phyloP scores from a whole-genome alignment of 2,329 filamentous ascomycete genomes.

The Sarocladium brachiariae region DNA sequence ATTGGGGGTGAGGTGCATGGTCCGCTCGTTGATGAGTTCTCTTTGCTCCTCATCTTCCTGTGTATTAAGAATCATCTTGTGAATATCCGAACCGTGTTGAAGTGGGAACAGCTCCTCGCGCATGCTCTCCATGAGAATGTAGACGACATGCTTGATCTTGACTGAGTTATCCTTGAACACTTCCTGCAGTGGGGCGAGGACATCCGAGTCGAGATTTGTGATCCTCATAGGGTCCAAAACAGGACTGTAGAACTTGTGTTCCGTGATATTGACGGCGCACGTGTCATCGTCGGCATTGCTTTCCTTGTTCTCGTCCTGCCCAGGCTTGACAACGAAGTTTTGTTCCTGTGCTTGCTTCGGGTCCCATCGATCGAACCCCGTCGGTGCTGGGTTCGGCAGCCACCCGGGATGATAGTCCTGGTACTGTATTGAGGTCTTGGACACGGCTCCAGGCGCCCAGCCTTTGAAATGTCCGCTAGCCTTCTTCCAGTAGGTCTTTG shows the following conservation, averaged over 20 bases:
- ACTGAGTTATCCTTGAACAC: slow-evolving; percentile 14
- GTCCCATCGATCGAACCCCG: slow-evolving; percentile 18
- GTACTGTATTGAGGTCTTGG: slow-evolving; percentile 19
- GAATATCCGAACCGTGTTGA: slow-evolving; percentile 24
- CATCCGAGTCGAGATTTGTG: slow-evolving; percentile 23
- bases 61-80: slow-evolving; percentile 18
- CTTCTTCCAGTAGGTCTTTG: slow-evolving; percentile 19
- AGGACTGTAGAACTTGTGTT: slow-evolving; percentile 19
- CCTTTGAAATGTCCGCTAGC: slow-evolving; percentile 24
- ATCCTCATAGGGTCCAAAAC: slow-evolving; percentile 25
- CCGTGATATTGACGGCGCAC: slow-evolving; percentile 1
- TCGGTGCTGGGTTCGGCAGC: slow-evolving; percentile 21
- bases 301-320: not conserved
- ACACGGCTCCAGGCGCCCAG: slow-evolving; percentile 23
- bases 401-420: slow-evolving; percentile 20
- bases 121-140: slow-evolving; percentile 28
- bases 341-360: not conserved
- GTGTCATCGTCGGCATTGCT: not conserved
- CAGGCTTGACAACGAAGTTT: not conserved
- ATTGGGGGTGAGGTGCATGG: slow-evolving; percentile 19
- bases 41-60: slow-evolving; percentile 17
- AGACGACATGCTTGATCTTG: slow-evolving; percentile 29
- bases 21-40: slow-evolving; percentile 16
- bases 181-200: slow-evolving; percentile 15
- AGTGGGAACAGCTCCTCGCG: slow-evolving; percentile 28